Conservation (phyloP, 306 rosid genomes). For the Clitoria ternatea region DNA sequence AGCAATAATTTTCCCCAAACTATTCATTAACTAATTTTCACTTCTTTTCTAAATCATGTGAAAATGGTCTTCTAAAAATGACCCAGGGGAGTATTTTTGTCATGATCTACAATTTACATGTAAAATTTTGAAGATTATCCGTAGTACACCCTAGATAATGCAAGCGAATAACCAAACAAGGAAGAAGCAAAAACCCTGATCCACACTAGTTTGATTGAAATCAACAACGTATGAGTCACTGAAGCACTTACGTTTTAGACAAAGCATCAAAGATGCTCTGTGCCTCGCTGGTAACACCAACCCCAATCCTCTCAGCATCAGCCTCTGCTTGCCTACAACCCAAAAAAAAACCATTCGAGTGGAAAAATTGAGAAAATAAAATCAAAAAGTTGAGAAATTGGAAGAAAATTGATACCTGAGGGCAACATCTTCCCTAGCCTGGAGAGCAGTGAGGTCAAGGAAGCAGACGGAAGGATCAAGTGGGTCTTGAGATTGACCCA, state of each 20-base stretch:
- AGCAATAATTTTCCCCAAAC: too few relatives aligned
- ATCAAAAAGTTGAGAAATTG: not conserved
- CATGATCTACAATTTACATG: not conserved
- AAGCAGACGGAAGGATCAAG: conserved; percentile 56
- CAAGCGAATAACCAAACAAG: not conserved
- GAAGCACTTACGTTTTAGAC: conserved; percentile 76
- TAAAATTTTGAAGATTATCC: not conserved
- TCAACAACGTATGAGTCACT: not conserved
- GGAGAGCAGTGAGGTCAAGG: conserved; percentile 67
- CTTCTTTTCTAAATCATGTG: too few relatives aligned
- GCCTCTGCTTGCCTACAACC: conserved; percentile 70
- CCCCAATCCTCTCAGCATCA: conserved; percentile 92
- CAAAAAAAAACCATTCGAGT: not conserved
- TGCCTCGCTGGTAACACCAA: conserved; percentile 85
- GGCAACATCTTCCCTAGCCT: conserved; percentile 67
- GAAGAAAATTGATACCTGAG: conserved; percentile 46
- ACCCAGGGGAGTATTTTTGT: too few relatives aligned
- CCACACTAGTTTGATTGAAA: not conserved
- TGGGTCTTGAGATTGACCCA: conserved; percentile 74
- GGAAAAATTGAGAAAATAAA: not conserved
- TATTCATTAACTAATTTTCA: too few relatives aligned
- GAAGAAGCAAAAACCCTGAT: not conserved
- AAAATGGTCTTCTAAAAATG: too few relatives aligned
- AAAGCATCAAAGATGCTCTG: conserved; percentile 89
- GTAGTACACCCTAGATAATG: not conserved